Percentiles rank a stretch among this genome's conserved stretches.
These are phyloP conservation scores for Wickerhamomyces sp. DNA, from an alignment of 1,139 yeast genomes.

Conservation along the genomic window DNA sequence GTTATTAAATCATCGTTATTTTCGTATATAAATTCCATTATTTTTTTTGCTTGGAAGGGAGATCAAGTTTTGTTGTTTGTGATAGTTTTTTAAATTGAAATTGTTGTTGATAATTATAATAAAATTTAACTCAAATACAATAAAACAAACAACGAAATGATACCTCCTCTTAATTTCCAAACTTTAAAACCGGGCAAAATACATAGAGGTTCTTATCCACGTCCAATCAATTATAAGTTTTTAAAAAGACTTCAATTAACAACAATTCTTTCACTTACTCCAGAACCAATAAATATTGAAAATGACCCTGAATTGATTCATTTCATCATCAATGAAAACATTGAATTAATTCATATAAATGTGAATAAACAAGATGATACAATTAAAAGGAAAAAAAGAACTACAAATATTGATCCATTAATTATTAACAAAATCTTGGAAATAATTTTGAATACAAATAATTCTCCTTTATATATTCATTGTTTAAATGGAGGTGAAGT, in stretches of 20 bases:
- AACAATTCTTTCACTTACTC: conserved; percentile 76
- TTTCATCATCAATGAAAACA: conserved; percentile 46
- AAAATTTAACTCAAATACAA: background rate
- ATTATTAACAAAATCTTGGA: conserved; percentile 57
- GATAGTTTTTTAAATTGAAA: too few species aligned
- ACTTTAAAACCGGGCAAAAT: conserved; percentile 58
- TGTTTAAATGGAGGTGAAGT: conserved; percentile 89
- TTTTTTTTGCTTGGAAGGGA: too few species aligned
- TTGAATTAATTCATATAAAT: conserved; percentile 57
- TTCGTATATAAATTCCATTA: conserved; percentile 1
- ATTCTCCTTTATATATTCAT: conserved; percentile 75
- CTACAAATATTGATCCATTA: conserved; percentile 70
- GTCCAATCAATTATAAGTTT: conserved; percentile 68
- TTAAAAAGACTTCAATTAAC: conserved; percentile 60
- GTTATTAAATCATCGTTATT: conserved; percentile 9
- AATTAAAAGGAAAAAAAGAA: conserved; percentile 65
- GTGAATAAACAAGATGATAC: conserved; percentile 39
- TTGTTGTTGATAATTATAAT: too few species aligned
- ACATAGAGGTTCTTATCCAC: conserved; percentile 84
- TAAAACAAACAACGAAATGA: conserved; percentile 20
- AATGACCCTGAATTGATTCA: conserved; percentile 45
- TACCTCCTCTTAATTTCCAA: conserved; percentile 80
- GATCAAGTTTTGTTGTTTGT: too few species aligned
- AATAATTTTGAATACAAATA: conserved; percentile 51
- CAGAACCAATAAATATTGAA: conserved; percentile 57